A percentile compares a stretch with the other conserved stretches of the same genome.
These are phyloP conservation scores for Podila minutissima DNA, from an alignment of 192 early-diverging fungal genomes.

Conservation along the genomic window DNA sequence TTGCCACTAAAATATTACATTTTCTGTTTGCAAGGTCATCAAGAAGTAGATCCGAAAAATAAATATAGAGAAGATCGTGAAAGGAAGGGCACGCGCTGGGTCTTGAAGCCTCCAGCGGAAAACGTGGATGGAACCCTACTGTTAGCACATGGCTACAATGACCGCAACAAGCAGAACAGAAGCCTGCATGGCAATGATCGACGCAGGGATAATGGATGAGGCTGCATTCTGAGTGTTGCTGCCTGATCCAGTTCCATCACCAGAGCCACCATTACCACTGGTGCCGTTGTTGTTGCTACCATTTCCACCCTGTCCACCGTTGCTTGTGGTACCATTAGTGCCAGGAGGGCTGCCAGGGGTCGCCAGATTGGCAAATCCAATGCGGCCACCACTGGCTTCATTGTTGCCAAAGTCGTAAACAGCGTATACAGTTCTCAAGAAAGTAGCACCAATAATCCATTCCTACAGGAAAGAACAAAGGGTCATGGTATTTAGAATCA, in stretches of 20 bases:
- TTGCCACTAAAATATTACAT: background rate
- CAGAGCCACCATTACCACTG: background rate
- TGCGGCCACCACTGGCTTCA: background rate
- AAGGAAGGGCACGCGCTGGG: no score
- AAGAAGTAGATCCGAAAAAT: no score
- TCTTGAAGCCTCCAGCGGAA: no score
- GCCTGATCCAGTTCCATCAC: background rate
- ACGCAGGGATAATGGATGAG: background rate
- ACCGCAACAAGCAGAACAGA: background rate
- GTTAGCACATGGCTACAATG: background rate
- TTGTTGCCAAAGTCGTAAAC: conserved; percentile 49
- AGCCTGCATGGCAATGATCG: background rate
- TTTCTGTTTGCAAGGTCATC: background rate
- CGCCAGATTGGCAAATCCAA: conserved; percentile 5
- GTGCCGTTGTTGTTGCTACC: background rate
- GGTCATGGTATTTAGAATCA: no score
- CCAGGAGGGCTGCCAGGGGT: background rate
- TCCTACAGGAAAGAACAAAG: background rate
- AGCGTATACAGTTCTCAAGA: conserved; percentile 50
- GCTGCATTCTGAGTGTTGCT: background rate
- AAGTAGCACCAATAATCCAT: conserved; percentile 49
- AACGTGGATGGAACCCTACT: background rate
- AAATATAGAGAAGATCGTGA: no score
- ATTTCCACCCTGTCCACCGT: background rate
- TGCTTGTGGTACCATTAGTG: background rate